Conservation (phyloP, 78 protist genomes). For the Tieghemostelium lacteum region DNA sequence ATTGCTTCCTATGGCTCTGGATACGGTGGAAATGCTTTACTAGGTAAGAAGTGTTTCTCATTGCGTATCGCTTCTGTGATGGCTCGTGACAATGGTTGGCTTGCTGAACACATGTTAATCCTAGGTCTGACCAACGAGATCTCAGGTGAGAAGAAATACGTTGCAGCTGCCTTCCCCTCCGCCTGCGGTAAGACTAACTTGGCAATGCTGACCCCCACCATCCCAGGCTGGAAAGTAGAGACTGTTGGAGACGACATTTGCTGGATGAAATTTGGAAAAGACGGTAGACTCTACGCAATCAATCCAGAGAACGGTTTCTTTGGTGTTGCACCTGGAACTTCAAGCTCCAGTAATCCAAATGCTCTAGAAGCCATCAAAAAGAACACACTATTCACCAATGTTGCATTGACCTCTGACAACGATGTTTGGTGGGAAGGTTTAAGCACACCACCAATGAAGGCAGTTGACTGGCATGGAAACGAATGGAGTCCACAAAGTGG, state of each 20-base stretch:
- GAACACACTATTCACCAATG: slow-evolving; percentile 94
- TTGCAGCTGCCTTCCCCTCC: slow-evolving; percentile 96
- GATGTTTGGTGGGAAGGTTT: slow-evolving; percentile 97
- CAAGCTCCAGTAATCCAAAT: slow-evolving; percentile 82
- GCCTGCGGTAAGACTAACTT: slow-evolving; percentile 97
- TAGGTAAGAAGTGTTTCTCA: slow-evolving; percentile 96
- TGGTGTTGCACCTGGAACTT: slow-evolving; percentile 97
- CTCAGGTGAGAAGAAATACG: slow-evolving; percentile 77
- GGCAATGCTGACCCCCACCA: slow-evolving; percentile 88
- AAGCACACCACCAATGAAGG: slow-evolving; percentile 64
- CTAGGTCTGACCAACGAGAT: slow-evolving; percentile 86
- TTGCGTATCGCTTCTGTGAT: slow-evolving; percentile 93
- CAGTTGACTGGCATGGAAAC: slow-evolving; percentile 76
- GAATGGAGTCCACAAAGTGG: slow-evolving; percentile 84
- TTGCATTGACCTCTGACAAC: slow-evolving; percentile 88
- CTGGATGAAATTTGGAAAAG: slow-evolving; percentile 87
- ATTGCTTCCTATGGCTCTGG: slow-evolving; percentile 91
- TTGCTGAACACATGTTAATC: slow-evolving; percentile 97
- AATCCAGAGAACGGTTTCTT: slow-evolving; percentile 97
- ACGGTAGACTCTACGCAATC: slow-evolving; percentile 88
- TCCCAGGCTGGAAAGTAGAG: slow-evolving; percentile 89
- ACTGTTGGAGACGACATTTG: slow-evolving; percentile 96
- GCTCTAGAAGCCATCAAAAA: slow-evolving; percentile 82
- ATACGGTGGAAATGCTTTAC: slow-evolving; percentile 96
- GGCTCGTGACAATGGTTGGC: slow-evolving; percentile 90